Evolutionary conservation across 306 rosid species (phyloP), one percentile per base, ranked within the genome.

Genomic region (Oxytropis ochrocephala): DNA sequence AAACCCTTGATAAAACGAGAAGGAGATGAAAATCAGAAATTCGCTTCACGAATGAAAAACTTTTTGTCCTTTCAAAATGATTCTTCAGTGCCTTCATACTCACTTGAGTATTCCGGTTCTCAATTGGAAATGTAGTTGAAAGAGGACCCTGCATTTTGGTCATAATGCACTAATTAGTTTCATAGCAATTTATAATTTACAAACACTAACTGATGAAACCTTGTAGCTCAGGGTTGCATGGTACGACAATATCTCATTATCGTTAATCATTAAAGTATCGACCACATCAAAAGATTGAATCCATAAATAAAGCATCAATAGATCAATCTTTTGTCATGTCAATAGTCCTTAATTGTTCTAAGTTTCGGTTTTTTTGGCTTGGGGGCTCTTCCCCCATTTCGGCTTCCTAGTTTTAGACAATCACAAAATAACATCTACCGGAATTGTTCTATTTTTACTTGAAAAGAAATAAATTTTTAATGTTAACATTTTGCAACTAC

Each of bases 11-110:
- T 32, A 95, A 67, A 24, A 91, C 68, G 0, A 95, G 93, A 73
- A 95, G 83, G 79, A 95, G 84, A 85, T 95, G 99, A 56, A 95
- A 95, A 78, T 95, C 99, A 0, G 97, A 79, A 71, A 91, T 89
- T 60, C 85, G 82, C 91, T 91, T 95, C 83, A 86, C 95, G 18
- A 87, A 85, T 29, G 95, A 86, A 77, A 89, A 85, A 67, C 39
- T 81, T 81, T 86, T 95, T 9, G 90, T 67, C 16, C 90, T 80
- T 43, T 91, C 97, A 38, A 95, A 86, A 79, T 91, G 99, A 81
- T 35, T 88, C 83, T 83, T 95, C 81, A 95, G 80, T 0, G 95
- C 97, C 79, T 18, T 86, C 84, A 80, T 60, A 0, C 86, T 65
- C 79, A 89, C 83, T 7, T 52, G 75, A 51, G 60, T 55, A 54